These are phyloP conservation scores for Murraya koenigii DNA, from an alignment of 345 rosid genomes.

Conservation along the genomic window DNA sequence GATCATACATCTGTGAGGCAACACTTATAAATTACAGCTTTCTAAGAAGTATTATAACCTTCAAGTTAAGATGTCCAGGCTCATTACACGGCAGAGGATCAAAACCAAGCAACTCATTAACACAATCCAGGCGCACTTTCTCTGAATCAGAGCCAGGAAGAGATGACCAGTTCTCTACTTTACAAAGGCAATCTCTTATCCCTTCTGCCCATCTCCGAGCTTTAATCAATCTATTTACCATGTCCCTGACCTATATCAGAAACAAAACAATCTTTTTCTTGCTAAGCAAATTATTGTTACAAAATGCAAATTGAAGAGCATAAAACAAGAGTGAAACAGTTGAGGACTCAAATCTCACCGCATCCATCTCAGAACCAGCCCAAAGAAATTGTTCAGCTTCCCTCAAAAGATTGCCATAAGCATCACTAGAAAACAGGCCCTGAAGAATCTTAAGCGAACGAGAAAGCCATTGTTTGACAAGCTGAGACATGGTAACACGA, in stretches of 20 bases:
- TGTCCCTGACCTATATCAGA: slow-evolving; percentile 61
- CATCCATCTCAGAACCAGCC: slow-evolving; percentile 92
- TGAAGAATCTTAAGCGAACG: slow-evolving; percentile 42
- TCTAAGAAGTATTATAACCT: slow-evolving; percentile 48
- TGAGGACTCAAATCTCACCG: slow-evolving; percentile 48
- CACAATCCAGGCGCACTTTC: slow-evolving; percentile 47
- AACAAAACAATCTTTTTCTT: slow-evolving; percentile 2
- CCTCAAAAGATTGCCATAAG: slow-evolving; percentile 51
- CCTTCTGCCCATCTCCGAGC: slow-evolving; percentile 78
- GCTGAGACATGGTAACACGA: slow-evolving; percentile 49
- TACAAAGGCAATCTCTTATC: slow-evolving; percentile 50
- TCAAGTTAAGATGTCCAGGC: slow-evolving; percentile 59
- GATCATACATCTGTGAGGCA: slow-evolving; percentile 4
- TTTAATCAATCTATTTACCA: slow-evolving; percentile 48
- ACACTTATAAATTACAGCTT: slow-evolving; percentile 5
- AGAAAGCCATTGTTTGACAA: slow-evolving; percentile 74
- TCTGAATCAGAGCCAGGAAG: slow-evolving; percentile 26
- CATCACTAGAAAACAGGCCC: slow-evolving; percentile 48
- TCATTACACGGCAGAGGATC: slow-evolving; percentile 66
- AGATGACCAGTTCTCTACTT: slow-evolving; percentile 44
- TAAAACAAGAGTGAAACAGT: slow-evolving; percentile 16
- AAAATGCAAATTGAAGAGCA: slow-evolving; percentile 10
- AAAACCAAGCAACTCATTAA: slow-evolving; percentile 48
- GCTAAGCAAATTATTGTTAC: not conserved
- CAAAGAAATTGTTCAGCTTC: slow-evolving; percentile 97